Evolutionary conservation across 805 yeast genomes (phyloP), one percentile per base, ranked within the genome.

Genomic region (Grigorovia humatica): DNA sequence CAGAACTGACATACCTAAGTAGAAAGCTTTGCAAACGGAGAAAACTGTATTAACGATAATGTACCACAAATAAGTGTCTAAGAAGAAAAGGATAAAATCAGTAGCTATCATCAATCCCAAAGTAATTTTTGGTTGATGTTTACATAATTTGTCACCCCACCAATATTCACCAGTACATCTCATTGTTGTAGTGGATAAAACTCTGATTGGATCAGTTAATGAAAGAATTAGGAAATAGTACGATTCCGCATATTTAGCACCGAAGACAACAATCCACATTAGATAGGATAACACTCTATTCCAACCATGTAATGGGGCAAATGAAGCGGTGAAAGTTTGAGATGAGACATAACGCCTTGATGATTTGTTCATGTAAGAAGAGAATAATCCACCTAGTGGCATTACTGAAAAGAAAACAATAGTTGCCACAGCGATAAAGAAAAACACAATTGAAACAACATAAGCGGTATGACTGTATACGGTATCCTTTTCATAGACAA

Each of bases 61-160:
- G 79, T 91, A 93, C 99, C 99, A 93, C 85, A 93, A 80, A 71
- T 88, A 93, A 55, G 98, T 88, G 84, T 93, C 99, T 77, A 93
- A 79, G 82, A 93, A 93, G 85, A 91, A 93, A 73, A 93, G 78
- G 63, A 93, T 76, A 77, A 93, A 75, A 73, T 93, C 99, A 49
- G 96, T 91, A 54, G 85, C 81, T 61, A 79, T 82, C 96, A 93
- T 91, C 74, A 93, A 75, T 66, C 95, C 97, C 67, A 93, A 76
- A 40, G 88, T 89, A 64, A 93, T 82, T 66, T 80, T 84, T 27
- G 95, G 85, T 73, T 93, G 99, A 54, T 85, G 87, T 56, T 71
- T 74, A 76, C 99, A 93, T 51, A 93, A 72, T 18, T 64, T 72
- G 51, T 85, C 86, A 35, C 67, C 64, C 70, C 81, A 89, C 93